Evolutionary conservation across 208 protist genomes (phyloP).

Genomic region (Leptomonas pyrrhocoris): DNA sequence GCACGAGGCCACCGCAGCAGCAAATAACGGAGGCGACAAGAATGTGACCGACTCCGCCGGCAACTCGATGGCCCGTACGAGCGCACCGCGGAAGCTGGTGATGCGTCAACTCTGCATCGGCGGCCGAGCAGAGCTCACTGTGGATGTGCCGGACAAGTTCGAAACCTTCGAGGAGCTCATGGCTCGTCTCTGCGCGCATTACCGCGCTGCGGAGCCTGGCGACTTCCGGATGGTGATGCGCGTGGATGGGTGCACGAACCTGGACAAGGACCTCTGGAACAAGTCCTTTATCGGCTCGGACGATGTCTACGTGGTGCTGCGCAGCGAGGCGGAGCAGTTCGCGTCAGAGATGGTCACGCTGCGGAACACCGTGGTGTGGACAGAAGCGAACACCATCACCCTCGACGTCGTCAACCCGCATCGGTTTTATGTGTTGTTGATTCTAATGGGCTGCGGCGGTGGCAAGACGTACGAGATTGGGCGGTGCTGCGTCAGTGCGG

Average conservation of each 20-base stretch:
- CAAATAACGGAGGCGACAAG: background rate
- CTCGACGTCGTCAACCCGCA: slow-evolving; percentile 68
- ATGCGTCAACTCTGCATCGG: slow-evolving; percentile 25
- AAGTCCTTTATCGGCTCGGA: slow-evolving; percentile 55
- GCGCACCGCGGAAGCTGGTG: background rate
- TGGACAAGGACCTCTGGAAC: slow-evolving; percentile 55
- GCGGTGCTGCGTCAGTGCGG: slow-evolving; percentile 51
- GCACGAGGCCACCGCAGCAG: too few species aligned
- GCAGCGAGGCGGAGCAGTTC: slow-evolving; percentile 64
- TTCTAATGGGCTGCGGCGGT: slow-evolving; percentile 52
- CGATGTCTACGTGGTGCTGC: slow-evolving; percentile 63
- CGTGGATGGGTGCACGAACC: slow-evolving; percentile 70
- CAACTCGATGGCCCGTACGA: background rate
- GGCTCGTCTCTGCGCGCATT: slow-evolving; percentile 47
- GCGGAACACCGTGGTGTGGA: slow-evolving; percentile 61
- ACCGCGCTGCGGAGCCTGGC: slow-evolving; percentile 48
- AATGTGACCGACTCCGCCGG: background rate
- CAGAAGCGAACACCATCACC: slow-evolving; percentile 27
- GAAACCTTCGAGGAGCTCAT: slow-evolving; percentile 75
- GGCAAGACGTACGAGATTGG: slow-evolving; percentile 67
- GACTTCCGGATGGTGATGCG: slow-evolving; percentile 42
- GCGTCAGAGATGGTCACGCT: slow-evolving; percentile 36
- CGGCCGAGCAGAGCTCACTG: slow-evolving; percentile 33
- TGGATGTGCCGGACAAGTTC: slow-evolving; percentile 24
- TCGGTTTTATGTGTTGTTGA: slow-evolving; percentile 56